Evolutionary conservation across 1,284 basidiomycete genomes (phyloP), one percentile per base, ranked within the genome.

Genomic region (Ganoderma lingzhi): DNA sequence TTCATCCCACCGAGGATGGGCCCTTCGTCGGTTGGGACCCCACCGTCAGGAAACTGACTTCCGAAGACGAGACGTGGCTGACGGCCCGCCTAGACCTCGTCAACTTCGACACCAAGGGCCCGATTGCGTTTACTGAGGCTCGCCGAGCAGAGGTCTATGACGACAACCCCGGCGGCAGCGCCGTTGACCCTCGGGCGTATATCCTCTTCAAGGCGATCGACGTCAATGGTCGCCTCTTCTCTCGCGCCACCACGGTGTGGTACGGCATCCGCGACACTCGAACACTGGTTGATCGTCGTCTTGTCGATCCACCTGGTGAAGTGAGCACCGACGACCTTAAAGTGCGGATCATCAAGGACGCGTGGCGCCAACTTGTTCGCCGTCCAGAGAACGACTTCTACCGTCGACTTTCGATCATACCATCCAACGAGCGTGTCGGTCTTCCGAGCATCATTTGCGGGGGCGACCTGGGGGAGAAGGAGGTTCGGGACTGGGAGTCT

Each of bases 341-440:
- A 28, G 23, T 69, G n/a, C 60, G 64, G 0, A 23, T 70, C 53
- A 39, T 75, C 58, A 75, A 75, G 64, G 74, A 75, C 8, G 58
- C 72, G 1, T 73, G 74, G 72, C 67, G 69, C 0, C 66, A 69
- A 53, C 14, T 67, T 2, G 42, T 62, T 0, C 64, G 66, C 0
- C 58, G 14, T 0, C 59, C 69, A 0, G 74, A 73, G 62, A 39
- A 14, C 2, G 41, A 28, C 0, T 71, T 71, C 69, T 72, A 73
- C 44, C 15, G 62, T 4, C 68, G 71, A 0, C 62, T 73, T 1
- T 12, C 32, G 55, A 69, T 12, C 60, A 65, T 0, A 10, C 58
- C 23, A 23, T 23, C 0, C 56, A 39, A 0, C 45, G 63, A 2
- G 23, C 44, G 65, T 1, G 19, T 41, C 1, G 71, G 71, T 0